Evolutionary conservation across 345 rosid species (phyloP).

Genomic region (Salix dunnii): DNA sequence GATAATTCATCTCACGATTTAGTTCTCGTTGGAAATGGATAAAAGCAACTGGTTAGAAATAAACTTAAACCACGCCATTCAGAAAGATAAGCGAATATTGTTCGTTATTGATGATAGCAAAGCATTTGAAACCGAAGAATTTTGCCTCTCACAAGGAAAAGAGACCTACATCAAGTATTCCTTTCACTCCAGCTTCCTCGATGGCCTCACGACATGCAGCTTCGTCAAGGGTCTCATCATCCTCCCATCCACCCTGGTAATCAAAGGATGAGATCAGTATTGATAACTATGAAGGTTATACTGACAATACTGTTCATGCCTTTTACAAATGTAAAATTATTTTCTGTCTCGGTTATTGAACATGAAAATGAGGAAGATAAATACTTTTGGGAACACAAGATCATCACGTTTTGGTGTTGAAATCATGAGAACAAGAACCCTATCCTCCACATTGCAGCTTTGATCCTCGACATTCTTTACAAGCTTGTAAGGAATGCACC

Average conservation of each 20-base stretch:
- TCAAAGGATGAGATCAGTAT: background rate
- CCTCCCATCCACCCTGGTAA: constrained; percentile 94
- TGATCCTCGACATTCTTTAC: constrained; percentile 28
- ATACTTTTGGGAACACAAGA: constrained; percentile 86
- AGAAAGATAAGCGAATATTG: background rate
- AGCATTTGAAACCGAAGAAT: background rate
- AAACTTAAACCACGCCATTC: background rate
- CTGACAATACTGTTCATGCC: background rate
- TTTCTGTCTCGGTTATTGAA: background rate
- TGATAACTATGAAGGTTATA: background rate
- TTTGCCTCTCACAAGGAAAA: background rate
- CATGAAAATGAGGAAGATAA: background rate
- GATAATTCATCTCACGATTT: background rate
- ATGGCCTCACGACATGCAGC: constrained; percentile 91
- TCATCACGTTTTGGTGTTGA: constrained; percentile 82
- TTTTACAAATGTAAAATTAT: background rate
- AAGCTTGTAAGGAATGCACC: constrained; percentile 78
- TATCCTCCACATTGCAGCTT: constrained; percentile 33
- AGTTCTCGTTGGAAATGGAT: background rate
- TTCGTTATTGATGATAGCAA: background rate
- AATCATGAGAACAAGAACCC: constrained; percentile 68
- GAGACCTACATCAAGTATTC: constrained; percentile 55
- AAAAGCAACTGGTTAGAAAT: background rate
- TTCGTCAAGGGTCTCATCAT: constrained; percentile 77
- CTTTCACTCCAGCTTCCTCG: constrained; percentile 95